phyloP scores from a whole-genome alignment of 768 basidiomycete species.

The Tulasnella sp. region DNA sequence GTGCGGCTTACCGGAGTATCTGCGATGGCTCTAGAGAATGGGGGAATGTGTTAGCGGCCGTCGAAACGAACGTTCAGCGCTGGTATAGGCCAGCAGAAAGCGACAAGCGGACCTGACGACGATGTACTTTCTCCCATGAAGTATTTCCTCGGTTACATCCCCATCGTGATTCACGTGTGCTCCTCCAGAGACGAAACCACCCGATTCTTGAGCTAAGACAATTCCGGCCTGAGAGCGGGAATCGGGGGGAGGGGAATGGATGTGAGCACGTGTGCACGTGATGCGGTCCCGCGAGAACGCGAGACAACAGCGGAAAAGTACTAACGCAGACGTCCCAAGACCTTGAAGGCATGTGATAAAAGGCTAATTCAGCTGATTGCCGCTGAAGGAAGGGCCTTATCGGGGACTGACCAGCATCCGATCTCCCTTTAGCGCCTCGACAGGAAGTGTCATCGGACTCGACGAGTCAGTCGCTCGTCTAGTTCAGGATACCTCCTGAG shows the following conservation, averaged over 20 bases:
- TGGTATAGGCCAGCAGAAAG: neutral
- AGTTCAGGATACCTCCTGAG: slow-evolving; percentile 5
- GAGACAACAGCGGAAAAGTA: neutral
- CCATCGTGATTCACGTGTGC: slow-evolving; percentile 36
- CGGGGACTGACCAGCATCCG: slow-evolving; percentile 56
- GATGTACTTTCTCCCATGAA: slow-evolving; percentile 73
- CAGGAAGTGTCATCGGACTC: slow-evolving; percentile 14
- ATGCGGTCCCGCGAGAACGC: slow-evolving; percentile 2
- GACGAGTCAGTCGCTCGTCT: neutral
- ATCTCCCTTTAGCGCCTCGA: slow-evolving; percentile 60
- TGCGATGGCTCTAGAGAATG: slow-evolving; percentile 46
- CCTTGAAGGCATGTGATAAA: slow-evolving; percentile 30
- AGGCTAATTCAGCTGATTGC: neutral
- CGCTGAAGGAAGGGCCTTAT: neutral
- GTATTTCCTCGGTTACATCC: slow-evolving; percentile 57
- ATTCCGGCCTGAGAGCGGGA: slow-evolving; percentile 56
- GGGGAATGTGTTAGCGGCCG: neutral
- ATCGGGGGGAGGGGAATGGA: neutral
- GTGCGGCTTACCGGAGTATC: slow-evolving; percentile 40
- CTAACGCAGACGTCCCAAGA: slow-evolving; percentile 81
- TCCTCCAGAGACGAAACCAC: slow-evolving; percentile 67
- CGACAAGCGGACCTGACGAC: slow-evolving; percentile 39
- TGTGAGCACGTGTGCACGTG: neutral
- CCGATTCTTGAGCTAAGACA: slow-evolving; percentile 86
- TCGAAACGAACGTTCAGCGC: neutral